Evolutionary conservation across 495 filamentous ascomycete species (phyloP).

Genomic region (Annulohypoxylon maeteangense): DNA sequence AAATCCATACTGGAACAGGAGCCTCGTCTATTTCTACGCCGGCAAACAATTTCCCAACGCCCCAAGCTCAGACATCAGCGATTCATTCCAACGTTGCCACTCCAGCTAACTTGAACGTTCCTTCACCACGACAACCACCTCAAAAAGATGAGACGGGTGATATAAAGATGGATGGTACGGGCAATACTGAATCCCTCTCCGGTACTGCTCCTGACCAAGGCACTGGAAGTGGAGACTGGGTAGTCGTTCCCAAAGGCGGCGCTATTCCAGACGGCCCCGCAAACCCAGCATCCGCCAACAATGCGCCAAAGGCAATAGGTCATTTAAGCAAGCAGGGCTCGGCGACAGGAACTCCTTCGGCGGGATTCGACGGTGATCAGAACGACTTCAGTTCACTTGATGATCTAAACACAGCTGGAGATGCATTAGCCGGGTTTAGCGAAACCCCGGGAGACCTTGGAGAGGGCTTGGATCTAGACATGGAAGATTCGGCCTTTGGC

Average conservation of each 20-base stretch:
- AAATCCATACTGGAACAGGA: slow-evolving; percentile 67
- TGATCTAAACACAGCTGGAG: slow-evolving; percentile 63
- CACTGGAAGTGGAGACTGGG: slow-evolving; percentile 63
- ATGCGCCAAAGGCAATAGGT: slow-evolving; percentile 25
- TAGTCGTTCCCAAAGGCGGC: slow-evolving; percentile 63
- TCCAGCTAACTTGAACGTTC: slow-evolving; percentile 53
- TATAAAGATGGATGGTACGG: slow-evolving; percentile 52
- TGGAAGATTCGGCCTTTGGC: slow-evolving; percentile 67
- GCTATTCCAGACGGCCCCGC: slow-evolving; percentile 45
- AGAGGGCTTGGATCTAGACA: slow-evolving; percentile 56
- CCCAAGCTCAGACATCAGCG: slow-evolving; percentile 55
- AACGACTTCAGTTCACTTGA: slow-evolving; percentile 65
- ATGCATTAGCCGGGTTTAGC: slow-evolving; percentile 58
- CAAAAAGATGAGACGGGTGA: slow-evolving; percentile 41
- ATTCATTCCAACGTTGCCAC: slow-evolving; percentile 59
- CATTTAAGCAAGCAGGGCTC: slow-evolving; percentile 52
- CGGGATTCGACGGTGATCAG: slow-evolving; percentile 54
- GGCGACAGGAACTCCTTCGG: slow-evolving; percentile 53
- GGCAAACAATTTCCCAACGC: slow-evolving; percentile 57
- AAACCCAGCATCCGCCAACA: slow-evolving; percentile 19
- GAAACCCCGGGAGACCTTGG: slow-evolving; percentile 52
- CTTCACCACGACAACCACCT: slow-evolving; percentile 48
- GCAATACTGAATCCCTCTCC: slow-evolving; percentile 27
- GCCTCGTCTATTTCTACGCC: slow-evolving; percentile 64
- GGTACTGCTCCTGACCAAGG: slow-evolving; percentile 53